Evolutionary conservation across 345 rosid genomes (phyloP).

Genomic region (Aurinia saxatilis): DNA sequence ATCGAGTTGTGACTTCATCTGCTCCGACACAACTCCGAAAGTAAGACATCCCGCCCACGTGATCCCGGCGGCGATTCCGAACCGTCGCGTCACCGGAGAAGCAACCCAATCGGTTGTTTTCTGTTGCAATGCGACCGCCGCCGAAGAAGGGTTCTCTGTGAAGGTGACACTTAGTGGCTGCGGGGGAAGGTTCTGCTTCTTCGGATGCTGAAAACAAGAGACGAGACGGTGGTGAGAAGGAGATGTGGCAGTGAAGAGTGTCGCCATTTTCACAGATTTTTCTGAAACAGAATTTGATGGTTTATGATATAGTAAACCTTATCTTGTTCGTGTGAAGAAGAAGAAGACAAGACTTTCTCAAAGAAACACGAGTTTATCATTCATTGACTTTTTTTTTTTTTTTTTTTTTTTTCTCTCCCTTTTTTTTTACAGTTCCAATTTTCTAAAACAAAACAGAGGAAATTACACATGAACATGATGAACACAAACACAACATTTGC

Average conservation of each 20-base stretch:
- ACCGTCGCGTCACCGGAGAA: constrained; percentile 70
- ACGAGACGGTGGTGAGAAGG: constrained; percentile 29
- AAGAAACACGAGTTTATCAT: neutral
- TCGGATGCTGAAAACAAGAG: constrained; percentile 32
- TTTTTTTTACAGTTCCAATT: constrained; percentile 15
- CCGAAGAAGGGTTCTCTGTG: neutral
- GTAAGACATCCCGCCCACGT: constrained; percentile 67
- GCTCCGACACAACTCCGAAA: no score
- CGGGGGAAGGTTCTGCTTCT: constrained; percentile 23
- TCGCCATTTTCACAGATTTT: constrained; percentile 19
- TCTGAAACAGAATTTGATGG: neutral
- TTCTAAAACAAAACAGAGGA: constrained; percentile 19
- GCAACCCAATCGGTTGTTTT: constrained; percentile 60
- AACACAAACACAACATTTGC: neutral
- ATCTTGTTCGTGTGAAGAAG: constrained; percentile 20
- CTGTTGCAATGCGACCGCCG: constrained; percentile 11
- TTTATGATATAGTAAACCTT: neutral
- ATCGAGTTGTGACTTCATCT: constrained; percentile 57
- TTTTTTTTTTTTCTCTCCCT: neutral
- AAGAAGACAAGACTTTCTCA: neutral
- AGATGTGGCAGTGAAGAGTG: constrained; percentile 20
- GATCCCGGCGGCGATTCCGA: constrained; percentile 79
- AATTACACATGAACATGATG: constrained; percentile 3
- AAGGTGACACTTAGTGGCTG: constrained; percentile 4
- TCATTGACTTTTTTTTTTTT: neutral